Evolutionary conservation across 140 eudicot genomes (phyloP).

Genomic region (Oenanthe javanica): DNA sequence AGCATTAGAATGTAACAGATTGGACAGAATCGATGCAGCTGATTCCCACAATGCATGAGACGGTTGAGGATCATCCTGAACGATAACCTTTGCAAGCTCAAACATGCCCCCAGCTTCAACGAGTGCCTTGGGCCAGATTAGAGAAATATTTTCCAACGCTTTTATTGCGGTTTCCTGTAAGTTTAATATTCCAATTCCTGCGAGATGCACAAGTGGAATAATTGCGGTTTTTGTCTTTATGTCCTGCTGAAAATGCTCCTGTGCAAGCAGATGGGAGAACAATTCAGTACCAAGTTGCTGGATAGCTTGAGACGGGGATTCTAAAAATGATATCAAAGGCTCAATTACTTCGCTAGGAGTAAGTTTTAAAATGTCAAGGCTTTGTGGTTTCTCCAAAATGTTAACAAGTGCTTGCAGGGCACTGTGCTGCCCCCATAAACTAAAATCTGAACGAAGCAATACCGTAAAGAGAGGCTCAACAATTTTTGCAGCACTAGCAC

Average conservation of each 20-base stretch:
- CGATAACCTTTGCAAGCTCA: conserved; percentile 70
- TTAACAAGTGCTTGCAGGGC: conserved; percentile 83
- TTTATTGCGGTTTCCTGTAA: conserved; percentile 75
- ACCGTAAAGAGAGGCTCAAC: conserved; percentile 70
- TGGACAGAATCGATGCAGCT: conserved; percentile 61
- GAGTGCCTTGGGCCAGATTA: conserved; percentile 75
- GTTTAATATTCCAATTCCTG: conserved; percentile 56
- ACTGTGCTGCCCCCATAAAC: conserved; percentile 80
- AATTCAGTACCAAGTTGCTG: conserved; percentile 79
- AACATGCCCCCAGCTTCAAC: conserved; percentile 85
- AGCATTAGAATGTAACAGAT: conserved; percentile 40
- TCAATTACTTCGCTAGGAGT: conserved; percentile 73
- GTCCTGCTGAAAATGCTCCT: conserved; percentile 71
- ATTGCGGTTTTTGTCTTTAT: conserved; percentile 61
- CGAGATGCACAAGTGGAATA: conserved; percentile 70
- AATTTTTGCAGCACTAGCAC: conserved; percentile 49
- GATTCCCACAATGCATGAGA: conserved; percentile 66
- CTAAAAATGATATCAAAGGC: conserved; percentile 55
- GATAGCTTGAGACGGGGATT: conserved; percentile 76
- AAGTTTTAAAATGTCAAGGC: conserved; percentile 51
- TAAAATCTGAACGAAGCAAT: conserved; percentile 58
- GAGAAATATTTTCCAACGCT: conserved; percentile 56
- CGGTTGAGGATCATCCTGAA: conserved; percentile 67
- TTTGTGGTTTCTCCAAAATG: conserved; percentile 73
- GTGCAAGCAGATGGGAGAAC: conserved; percentile 69